Base-by-base conservation (phyloP, 2,329 filamentous ascomycete genomes). In the Fusarium caatingaense region DNA sequence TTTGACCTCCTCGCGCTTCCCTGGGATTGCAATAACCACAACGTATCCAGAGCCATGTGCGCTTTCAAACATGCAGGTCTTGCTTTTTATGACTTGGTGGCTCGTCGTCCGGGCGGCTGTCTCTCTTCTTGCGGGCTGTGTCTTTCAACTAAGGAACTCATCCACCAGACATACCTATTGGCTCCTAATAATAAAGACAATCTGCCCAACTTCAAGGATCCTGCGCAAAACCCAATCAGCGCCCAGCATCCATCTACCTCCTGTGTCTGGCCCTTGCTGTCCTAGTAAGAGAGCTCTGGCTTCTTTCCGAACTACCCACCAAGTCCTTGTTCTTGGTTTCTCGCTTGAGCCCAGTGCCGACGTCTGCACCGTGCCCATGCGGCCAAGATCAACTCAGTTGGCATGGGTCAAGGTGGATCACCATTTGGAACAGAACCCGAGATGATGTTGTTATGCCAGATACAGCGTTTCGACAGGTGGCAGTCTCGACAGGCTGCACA, bases 281-380 rank as follows among this genome's bases (percentile, higher is more conserved):
- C 58, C 48, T 51, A 45, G 58, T 58, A 66, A 16, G 66, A 58
- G 51, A 60, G 53, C 56, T 66, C 58, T 58, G 60, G 46, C 65
- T 66, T 49, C 62, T 54, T 51, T 57, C 65, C 66, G 51, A 69
- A 67, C 51, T 69, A 64, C 66, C 66, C 64, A 69, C 72, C 64
- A 57, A 60, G 66, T 48, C 71, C 70, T 56, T 69, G 70, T 66
- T 59, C 47, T 60, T 73, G 60, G 55, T 30, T 60, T 65, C 66
- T 73, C 71, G 64, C 68, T 69, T 72, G 60, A 66, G 54, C 45
- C 56, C 65, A 71, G 69, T 74, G 60, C 72, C 72, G 69, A 69
- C 64, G 28, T 59, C 66, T 72, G 72, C 72, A 66, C 72, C 71
- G 68, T 75, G 71, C 62, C 50, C 44, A 58, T 60, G 51, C 54